Evolutionary conservation across 768 basidiomycete genomes (phyloP).

Genomic region (Rhizopogon roseolus): DNA sequence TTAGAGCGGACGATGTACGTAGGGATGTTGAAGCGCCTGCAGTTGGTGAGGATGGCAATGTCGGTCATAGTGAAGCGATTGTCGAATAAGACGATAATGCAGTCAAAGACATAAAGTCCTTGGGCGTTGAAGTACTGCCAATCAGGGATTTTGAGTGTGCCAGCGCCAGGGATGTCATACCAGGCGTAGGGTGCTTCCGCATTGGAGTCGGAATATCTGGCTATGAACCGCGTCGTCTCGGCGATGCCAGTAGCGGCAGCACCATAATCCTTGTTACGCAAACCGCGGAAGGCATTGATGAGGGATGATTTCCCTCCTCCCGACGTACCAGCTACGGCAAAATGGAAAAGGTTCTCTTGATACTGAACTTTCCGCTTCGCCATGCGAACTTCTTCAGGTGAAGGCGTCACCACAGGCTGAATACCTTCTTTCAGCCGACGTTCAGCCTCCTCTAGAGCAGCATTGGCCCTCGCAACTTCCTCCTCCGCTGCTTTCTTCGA

Average conservation of each 20-base stretch:
- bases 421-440: slow-evolving; percentile 18
- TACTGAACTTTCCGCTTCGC: slow-evolving; percentile 19
- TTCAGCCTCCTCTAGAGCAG: slow-evolving; percentile 8
- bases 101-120: slow-evolving; percentile 32
- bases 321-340: slow-evolving; percentile 21
- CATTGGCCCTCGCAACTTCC: slow-evolving; percentile 6
- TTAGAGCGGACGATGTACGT: slow-evolving; percentile 32
- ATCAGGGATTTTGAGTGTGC: slow-evolving; percentile 25
- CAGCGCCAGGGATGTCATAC: slow-evolving; percentile 33
- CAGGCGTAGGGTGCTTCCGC: slow-evolving; percentile 20
- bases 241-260: slow-evolving; percentile 24
- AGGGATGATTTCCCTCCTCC: slow-evolving; percentile 27
- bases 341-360: slow-evolving; percentile 23
- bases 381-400: slow-evolving; percentile 16
- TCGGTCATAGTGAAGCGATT: slow-evolving; percentile 30
- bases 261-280: slow-evolving; percentile 12
- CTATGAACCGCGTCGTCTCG: slow-evolving; percentile 23
- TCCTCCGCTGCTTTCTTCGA: no score
- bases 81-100: slow-evolving; percentile 26
- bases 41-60: slow-evolving; percentile 27
- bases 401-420: slow-evolving; percentile 24
- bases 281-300: slow-evolving; percentile 20
- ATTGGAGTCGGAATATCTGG: slow-evolving; percentile 20
- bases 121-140: slow-evolving; percentile 34
- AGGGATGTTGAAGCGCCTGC: slow-evolving; percentile 26